Conservation (phyloP, 805 yeast genomes). For the Starmerella apis region DNA sequence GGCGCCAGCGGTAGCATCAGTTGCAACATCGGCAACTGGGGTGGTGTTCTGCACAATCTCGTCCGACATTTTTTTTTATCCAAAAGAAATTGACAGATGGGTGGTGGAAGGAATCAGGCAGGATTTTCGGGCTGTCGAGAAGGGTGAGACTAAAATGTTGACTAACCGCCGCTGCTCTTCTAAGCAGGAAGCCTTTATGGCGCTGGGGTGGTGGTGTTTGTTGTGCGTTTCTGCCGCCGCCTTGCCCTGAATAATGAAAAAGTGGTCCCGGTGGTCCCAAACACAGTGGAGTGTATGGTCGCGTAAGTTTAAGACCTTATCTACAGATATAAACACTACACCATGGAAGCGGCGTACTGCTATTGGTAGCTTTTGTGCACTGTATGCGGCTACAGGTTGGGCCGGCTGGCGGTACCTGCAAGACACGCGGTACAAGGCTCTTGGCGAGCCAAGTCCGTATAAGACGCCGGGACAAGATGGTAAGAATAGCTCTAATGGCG, state of each 20-base stretch:
- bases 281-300: constrained; percentile 1
- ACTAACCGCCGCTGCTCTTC: not conserved
- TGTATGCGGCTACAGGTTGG: constrained; percentile 18
- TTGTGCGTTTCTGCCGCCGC: not conserved
- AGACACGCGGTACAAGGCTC: constrained; percentile 32
- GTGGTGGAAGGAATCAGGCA: not conserved
- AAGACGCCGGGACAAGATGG: constrained; percentile 14
- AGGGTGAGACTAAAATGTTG: not conserved
- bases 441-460: constrained; percentile 31
- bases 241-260: constrained; percentile 3
- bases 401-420: constrained; percentile 28
- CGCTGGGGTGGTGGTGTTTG: not conserved
- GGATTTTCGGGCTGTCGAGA: constrained; percentile 2
- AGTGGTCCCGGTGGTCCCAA: constrained; percentile 6
- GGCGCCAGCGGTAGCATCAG: constrained; percentile 3
- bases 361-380: constrained; percentile 15
- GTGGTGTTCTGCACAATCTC: constrained; percentile 1
- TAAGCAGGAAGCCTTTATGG: no score
- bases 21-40: not conserved
- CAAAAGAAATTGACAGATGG: not conserved
- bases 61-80: constrained; percentile 5
- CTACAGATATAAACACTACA: constrained; percentile 14
- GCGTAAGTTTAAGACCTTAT: constrained; percentile 1
- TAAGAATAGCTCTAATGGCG: constrained; percentile 9
- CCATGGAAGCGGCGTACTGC: constrained; percentile 24